These are phyloP conservation scores for Yamadazyma atlantica DNA, from an alignment of 1,139 yeast species.

Conservation along the genomic window DNA sequence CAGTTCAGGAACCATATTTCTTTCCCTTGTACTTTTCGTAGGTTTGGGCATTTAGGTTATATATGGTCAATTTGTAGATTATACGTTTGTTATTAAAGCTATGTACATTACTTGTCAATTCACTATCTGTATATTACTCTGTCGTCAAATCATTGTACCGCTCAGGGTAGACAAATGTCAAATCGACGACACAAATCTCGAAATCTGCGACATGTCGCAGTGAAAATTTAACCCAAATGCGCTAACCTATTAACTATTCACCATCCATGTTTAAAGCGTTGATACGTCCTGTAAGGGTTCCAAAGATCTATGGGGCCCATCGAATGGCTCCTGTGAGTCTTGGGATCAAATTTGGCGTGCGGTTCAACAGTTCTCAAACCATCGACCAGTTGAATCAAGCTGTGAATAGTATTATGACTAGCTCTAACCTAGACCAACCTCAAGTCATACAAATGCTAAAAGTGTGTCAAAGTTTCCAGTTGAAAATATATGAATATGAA, in stretches of 20 bases:
- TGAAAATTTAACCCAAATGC: not conserved
- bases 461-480: conserved; percentile 22
- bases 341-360: no score
- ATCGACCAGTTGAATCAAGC: conserved; percentile 4
- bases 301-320: no score
- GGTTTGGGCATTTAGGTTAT: not conserved
- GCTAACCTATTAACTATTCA: not conserved
- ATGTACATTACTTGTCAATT: no score
- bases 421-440: conserved; percentile 1
- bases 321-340: no score
- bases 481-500: conserved; percentile 19
- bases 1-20: not conserved
- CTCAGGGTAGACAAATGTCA: not conserved
- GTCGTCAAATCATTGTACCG: no score
- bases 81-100: no score
- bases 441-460: conserved; percentile 18
- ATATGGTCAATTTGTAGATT: not conserved
- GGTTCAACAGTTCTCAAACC: conserved; percentile 1
- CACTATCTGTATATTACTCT: no score
- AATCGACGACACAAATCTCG: not conserved
- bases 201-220: not conserved
- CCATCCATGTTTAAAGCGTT: no score
- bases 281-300: no score
- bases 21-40: not conserved
- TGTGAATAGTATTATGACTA: conserved; percentile 1